Conservation (phyloP, 768 basidiomycete genomes). For the Tricholomella constricta region DNA sequence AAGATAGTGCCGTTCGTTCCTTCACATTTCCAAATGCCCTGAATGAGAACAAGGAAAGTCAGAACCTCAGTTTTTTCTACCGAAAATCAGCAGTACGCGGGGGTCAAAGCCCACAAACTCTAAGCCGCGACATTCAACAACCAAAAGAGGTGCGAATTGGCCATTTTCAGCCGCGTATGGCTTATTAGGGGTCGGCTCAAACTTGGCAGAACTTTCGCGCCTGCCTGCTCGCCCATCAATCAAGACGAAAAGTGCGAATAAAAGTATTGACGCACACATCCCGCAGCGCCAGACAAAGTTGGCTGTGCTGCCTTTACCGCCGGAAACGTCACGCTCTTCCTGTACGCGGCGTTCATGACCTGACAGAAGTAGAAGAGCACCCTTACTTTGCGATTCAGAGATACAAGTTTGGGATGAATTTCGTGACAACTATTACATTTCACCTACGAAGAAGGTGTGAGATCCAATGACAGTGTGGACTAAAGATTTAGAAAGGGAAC, state of each 20-base stretch:
- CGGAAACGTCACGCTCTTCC: constrained; percentile 68
- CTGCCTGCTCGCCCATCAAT: constrained; percentile 44
- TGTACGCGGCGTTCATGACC: constrained; percentile 27
- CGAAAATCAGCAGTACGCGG: constrained; percentile 42
- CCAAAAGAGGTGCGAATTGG: constrained; percentile 63
- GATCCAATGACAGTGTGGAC: not conserved
- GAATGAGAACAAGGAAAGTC: not conserved
- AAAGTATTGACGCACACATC: constrained; percentile 42
- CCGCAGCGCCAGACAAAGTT: constrained; percentile 84
- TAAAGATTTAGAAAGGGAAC: constrained; percentile 35
- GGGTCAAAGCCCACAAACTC: constrained; percentile 83
- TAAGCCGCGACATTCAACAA: constrained; percentile 83
- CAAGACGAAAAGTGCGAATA: constrained; percentile 5
- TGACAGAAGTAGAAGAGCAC: not conserved
- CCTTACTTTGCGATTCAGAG: constrained; percentile 69
- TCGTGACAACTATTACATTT: constrained; percentile 82
- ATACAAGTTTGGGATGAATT: constrained; percentile 68
- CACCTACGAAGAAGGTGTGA: constrained; percentile 44
- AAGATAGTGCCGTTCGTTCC: constrained; percentile 63
- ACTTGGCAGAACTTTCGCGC: constrained; percentile 81
- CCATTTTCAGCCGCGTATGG: constrained; percentile 66
- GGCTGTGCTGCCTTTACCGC: constrained; percentile 67
- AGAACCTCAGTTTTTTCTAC: not conserved
- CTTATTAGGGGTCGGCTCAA: constrained; percentile 51
- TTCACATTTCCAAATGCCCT: constrained; percentile 81